Conservation (phyloP, 2,329 filamentous ascomycete species). For the Xylaria sp. region DNA sequence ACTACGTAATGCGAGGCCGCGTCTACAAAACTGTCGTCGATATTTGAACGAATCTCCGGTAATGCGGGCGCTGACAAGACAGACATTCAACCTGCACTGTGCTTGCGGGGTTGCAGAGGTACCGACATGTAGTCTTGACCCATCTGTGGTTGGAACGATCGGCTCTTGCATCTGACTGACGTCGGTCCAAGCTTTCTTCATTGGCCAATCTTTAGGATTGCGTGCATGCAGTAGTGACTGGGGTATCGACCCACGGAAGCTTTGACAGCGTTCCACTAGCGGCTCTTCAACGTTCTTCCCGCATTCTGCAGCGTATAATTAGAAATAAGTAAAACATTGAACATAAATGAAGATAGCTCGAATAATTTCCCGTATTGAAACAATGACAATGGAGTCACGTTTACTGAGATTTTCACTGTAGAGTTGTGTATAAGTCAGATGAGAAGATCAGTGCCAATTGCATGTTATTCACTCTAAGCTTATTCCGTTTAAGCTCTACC, state of each 20-base stretch:
- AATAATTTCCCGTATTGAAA: background rate
- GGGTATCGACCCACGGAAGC: slow-evolving; percentile 30
- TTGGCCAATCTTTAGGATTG: slow-evolving; percentile 33
- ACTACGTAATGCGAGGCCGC: background rate
- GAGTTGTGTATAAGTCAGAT: background rate
- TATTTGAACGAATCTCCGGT: background rate
- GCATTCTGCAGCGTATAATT: background rate
- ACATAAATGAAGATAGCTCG: background rate
- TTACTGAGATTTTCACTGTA: background rate
- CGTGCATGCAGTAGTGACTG: slow-evolving; percentile 32
- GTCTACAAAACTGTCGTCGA: background rate
- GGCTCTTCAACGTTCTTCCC: slow-evolving; percentile 15
- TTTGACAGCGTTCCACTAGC: slow-evolving; percentile 25
- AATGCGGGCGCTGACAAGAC: background rate
- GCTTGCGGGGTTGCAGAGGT: background rate
- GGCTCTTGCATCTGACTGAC: slow-evolving; percentile 32
- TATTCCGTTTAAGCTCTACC: background rate
- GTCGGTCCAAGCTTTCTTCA: slow-evolving; percentile 16
- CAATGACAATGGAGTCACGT: background rate
- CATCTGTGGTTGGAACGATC: slow-evolving; percentile 24
- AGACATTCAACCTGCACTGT: slow-evolving; percentile 3
- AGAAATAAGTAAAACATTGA: background rate
- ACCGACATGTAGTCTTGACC: slow-evolving; percentile 5
- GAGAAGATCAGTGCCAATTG: background rate
- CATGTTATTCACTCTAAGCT: background rate